Conservation (phyloP, 2,329 filamentous ascomycete species). For the Clonostachys byssicola region DNA sequence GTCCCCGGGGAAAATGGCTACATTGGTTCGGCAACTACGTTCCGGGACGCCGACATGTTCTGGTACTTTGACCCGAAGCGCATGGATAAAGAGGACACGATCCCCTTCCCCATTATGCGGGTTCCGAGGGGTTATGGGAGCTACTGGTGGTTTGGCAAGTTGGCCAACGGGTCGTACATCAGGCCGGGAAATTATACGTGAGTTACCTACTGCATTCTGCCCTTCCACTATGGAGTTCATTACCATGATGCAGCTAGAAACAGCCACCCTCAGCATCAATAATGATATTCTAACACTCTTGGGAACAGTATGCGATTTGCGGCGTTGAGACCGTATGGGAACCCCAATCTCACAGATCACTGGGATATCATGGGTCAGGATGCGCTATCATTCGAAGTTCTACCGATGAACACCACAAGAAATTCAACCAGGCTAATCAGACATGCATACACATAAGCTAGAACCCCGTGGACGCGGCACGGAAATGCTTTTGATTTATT, state of each 20-base stretch:
- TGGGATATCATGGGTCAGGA: constrained; percentile 31
- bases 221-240: not conserved
- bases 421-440: constrained; percentile 12
- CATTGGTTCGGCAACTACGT: constrained; percentile 34
- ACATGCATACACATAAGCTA: not conserved
- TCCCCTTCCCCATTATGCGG: constrained; percentile 27
- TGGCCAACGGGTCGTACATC: constrained; percentile 34
- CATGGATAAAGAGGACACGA: constrained; percentile 29
- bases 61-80: constrained; percentile 25
- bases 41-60: constrained; percentile 22
- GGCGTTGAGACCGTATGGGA: constrained; percentile 33
- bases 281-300: not conserved
- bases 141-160: constrained; percentile 36
- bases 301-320: constrained; percentile 31
- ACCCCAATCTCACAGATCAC: constrained; percentile 30
- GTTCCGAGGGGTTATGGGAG: constrained; percentile 22
- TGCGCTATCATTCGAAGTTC: constrained; percentile 21
- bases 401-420: constrained; percentile 4
- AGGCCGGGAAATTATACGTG: constrained; percentile 33
- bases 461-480: too few relatives aligned
- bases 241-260: not conserved
- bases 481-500: too few relatives aligned
- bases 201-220: constrained; percentile 4
- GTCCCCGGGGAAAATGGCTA: constrained; percentile 28
- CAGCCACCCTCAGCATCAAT: not conserved